Percentiles rank a stretch among this genome's conserved stretches.
Conservation (phyloP, 129 eudicot species). For the Deinandra increscens region DNA sequence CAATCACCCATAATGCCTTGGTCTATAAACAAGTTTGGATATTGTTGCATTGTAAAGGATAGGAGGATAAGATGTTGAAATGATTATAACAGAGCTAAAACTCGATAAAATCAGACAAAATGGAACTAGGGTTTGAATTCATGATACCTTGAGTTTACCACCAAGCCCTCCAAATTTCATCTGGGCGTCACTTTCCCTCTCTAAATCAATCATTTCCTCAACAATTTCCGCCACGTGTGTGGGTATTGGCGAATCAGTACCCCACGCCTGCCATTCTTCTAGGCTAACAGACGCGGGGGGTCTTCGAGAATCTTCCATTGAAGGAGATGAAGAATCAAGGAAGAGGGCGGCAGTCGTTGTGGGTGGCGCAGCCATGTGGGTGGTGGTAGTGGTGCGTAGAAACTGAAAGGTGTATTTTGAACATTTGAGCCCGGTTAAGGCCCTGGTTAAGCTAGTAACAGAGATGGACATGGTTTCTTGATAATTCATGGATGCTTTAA, state of each 20-base stretch:
- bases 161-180: constrained; percentile 88
- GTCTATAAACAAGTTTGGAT: neutral
- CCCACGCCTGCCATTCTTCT: constrained; percentile 94
- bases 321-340: constrained; percentile 14
- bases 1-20: neutral
- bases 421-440: constrained; percentile 20
- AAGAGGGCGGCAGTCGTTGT: constrained; percentile 18
- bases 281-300: constrained; percentile 43
- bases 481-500: neutral
- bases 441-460: constrained; percentile 16
- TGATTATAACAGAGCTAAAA: neutral
- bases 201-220: constrained; percentile 58
- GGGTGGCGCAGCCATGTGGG: constrained; percentile 33
- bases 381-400: constrained; percentile 15
- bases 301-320: neutral
- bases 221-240: constrained; percentile 61
- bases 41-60: neutral
- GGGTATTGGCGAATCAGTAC: constrained; percentile 72
- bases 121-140: constrained; percentile 8
- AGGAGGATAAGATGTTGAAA: neutral
- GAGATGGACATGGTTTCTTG: constrained; percentile 22
- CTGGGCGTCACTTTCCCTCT: constrained; percentile 44
- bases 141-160: constrained; percentile 62
- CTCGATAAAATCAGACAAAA: neutral
- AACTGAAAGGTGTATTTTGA: constrained; percentile 11